Conservation (phyloP, 2,329 filamentous ascomycete species). For the Colletotrichum filicis region DNA sequence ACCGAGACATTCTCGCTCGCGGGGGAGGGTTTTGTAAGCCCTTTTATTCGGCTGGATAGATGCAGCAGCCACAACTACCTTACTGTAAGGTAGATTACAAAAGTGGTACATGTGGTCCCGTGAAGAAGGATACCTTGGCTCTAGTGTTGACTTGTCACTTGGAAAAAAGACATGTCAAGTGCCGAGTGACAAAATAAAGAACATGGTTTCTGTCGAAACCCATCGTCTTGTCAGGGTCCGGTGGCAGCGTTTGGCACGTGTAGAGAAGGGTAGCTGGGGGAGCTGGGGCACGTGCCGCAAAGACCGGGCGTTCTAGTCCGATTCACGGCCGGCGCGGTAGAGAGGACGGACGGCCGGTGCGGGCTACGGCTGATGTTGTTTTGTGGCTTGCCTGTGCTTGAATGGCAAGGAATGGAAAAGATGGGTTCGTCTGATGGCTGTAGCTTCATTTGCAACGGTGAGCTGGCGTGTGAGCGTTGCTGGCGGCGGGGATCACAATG, state of each 20-base stretch:
- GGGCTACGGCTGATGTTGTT: background rate
- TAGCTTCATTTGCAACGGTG: background rate
- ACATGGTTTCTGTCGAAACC: no score
- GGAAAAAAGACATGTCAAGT: background rate
- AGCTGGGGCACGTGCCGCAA: conserved; percentile 8
- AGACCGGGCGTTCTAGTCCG: background rate
- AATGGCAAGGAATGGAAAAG: background rate
- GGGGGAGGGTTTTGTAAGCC: background rate
- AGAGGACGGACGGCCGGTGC: background rate
- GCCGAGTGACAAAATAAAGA: background rate
- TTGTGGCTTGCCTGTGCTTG: background rate
- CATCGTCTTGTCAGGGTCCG: no score
- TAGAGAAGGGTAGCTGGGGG: background rate
- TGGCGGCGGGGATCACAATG: background rate
- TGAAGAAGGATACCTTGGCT: background rate
- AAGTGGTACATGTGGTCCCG: background rate
- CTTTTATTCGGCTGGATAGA: background rate
- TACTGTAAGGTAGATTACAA: background rate
- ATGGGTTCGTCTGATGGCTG: conserved; percentile 19
- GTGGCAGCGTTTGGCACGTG: conserved; percentile 24
- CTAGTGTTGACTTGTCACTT: background rate
- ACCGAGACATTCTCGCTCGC: background rate
- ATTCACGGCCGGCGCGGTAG: background rate
- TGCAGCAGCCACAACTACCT: background rate
- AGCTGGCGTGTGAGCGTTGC: background rate